These are phyloP conservation scores for Nitzschia putrida DNA, from an alignment of 108 stramenopile species.

Conservation along the genomic window DNA sequence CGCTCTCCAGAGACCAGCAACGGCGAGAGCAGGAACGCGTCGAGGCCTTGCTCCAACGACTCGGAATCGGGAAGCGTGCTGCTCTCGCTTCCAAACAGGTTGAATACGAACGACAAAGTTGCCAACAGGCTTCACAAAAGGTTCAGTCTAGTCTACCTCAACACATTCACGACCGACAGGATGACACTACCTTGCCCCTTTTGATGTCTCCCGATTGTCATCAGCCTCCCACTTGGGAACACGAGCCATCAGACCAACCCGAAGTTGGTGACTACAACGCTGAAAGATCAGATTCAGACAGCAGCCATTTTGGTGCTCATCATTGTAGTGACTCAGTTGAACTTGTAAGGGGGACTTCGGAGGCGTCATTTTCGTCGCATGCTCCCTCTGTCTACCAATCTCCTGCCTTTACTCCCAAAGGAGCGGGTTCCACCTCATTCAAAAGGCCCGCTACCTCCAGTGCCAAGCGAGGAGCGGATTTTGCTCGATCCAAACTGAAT, in stretches of 20 bases:
- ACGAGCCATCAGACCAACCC: not conserved
- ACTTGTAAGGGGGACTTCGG: conserved; percentile 16
- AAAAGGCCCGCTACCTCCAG: conserved; percentile 41
- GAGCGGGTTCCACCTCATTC: not conserved
- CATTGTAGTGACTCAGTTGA: conserved; percentile 30
- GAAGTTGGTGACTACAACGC: not conserved
- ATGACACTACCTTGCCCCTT: conserved; percentile 21
- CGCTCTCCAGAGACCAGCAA: conserved; percentile 25
- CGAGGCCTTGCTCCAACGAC: conserved; percentile 19
- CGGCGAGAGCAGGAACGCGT: conserved; percentile 24
- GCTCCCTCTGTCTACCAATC: conserved; percentile 4
- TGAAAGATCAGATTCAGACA: not conserved
- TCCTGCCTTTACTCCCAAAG: conserved; percentile 7
- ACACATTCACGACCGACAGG: not conserved
- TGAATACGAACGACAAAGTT: not conserved
- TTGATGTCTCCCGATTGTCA: conserved; percentile 19
- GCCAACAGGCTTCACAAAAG: not conserved
- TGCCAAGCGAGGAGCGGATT: conserved; percentile 41
- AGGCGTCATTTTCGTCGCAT: conserved; percentile 1
- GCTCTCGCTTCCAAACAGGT: not conserved
- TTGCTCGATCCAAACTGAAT: conserved; percentile 15
- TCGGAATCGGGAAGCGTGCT: conserved; percentile 17
- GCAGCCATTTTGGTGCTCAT: not conserved
- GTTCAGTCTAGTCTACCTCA: not conserved
- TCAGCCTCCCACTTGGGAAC: not conserved